Conservation (phyloP, 129 eudicot genomes). For the Solidago caesia region DNA sequence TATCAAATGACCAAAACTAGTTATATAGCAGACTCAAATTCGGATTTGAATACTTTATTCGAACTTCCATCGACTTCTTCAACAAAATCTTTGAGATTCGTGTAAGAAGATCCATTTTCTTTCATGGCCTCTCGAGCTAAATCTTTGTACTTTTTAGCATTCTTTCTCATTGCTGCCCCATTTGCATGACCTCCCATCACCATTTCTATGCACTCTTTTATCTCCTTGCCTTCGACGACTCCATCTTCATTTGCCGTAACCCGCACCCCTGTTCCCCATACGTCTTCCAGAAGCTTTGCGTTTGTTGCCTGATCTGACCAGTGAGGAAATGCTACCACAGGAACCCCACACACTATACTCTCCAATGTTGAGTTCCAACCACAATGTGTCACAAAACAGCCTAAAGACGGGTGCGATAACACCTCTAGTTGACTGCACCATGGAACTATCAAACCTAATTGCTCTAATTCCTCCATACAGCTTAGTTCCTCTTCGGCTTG, state of each 20-base stretch:
- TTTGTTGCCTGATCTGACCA: constrained; percentile 41
- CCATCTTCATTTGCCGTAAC: constrained; percentile 26
- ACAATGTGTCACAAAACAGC: constrained; percentile 42
- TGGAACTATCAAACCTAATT: constrained; percentile 38
- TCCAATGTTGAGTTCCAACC: constrained; percentile 47
- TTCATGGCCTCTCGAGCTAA: constrained; percentile 32
- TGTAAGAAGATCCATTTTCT: constrained; percentile 37
- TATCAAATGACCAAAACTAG: no score
- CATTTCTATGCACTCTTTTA: constrained; percentile 27
- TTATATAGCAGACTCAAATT: no score
- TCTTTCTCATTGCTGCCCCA: constrained; percentile 28
- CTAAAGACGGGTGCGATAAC: constrained; percentile 36
- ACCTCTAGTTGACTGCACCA: constrained; percentile 44
- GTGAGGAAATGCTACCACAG: constrained; percentile 38
- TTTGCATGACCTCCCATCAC: constrained; percentile 36
- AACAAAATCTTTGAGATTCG: constrained; percentile 36
- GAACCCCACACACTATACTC: constrained; percentile 33
- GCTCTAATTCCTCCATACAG: constrained; percentile 30
- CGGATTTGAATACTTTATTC: neutral
- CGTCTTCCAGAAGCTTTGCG: constrained; percentile 35
- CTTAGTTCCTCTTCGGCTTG: constrained; percentile 20
- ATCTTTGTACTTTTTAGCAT: constrained; percentile 31
- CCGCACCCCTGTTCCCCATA: constrained; percentile 35
- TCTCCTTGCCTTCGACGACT: constrained; percentile 34
- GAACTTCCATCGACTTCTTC: constrained; percentile 16